Percentiles rank a stretch among this genome's conserved stretches.
Evolutionary conservation across 768 basidiomycete genomes (phyloP).

Genomic region (Tulasnella sp.): DNA sequence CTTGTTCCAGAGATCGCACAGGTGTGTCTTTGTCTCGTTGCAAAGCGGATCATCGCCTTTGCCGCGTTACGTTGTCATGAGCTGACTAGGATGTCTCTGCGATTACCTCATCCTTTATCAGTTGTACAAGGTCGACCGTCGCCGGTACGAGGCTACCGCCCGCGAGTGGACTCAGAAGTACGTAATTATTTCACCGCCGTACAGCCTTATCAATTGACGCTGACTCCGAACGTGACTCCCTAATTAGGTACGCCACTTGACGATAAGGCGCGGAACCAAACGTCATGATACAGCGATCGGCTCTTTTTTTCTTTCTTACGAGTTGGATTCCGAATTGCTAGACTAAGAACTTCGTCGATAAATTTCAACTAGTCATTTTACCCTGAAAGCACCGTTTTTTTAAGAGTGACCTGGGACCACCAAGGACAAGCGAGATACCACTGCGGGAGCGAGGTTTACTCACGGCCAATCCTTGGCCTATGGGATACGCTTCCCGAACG

Average conservation of each 20-base stretch:
- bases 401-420: too few species aligned
- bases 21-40: constrained; percentile 29
- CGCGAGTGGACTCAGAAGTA: constrained; percentile 99
- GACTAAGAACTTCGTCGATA: background rate
- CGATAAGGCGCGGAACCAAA: background rate
- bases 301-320: background rate
- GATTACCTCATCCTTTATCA: constrained; percentile 21
- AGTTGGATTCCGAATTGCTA: background rate
- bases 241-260: background rate
- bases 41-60: background rate
- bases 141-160: constrained; percentile 94
- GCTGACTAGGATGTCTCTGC: background rate
- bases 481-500: too few species aligned
- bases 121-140: constrained; percentile 96
- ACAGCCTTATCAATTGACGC: background rate
- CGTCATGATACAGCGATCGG: background rate
- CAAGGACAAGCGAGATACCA: too few species aligned
- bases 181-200: constrained; percentile 33
- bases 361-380: background rate
- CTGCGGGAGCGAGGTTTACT: too few species aligned
- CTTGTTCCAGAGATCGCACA: constrained; percentile 97
- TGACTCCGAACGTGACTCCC: background rate
- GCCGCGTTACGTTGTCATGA: background rate
- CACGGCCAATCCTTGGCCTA: too few species aligned
- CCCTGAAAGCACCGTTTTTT: background rate